Conservation (phyloP, 306 rosid genomes). For the Prunus armeniaca region DNA sequence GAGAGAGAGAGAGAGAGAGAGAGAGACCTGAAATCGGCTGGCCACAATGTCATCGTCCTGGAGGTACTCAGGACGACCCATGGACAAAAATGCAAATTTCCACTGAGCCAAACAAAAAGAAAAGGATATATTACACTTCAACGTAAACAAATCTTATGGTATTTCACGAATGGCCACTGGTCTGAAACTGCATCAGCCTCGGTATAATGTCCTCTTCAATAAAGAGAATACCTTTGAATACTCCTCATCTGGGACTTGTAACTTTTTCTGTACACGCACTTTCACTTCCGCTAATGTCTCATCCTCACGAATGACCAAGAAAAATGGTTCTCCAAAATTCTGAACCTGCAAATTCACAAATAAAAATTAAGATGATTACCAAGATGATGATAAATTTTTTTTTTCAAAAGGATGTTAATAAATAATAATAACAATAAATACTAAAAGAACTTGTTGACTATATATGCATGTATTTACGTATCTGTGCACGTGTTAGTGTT, state of each 20-base stretch:
- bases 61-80: slow-evolving; percentile 84
- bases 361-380: neutral
- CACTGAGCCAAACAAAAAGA: slow-evolving; percentile 40
- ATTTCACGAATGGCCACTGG: neutral
- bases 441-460: neutral
- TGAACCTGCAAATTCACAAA: slow-evolving; percentile 51
- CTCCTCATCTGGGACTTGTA: slow-evolving; percentile 79
- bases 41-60: slow-evolving; percentile 64
- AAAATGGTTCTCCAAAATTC: slow-evolving; percentile 86
- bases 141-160: neutral
- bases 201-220: neutral
- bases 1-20: neutral
- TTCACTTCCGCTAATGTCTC: slow-evolving; percentile 78
- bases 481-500: too few species aligned
- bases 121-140: neutral
- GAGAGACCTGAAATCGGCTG: slow-evolving; percentile 67
- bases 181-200: neutral
- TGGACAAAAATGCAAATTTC: slow-evolving; percentile 80
- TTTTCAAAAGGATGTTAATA: too few species aligned
- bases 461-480: too few species aligned
- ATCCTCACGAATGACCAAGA: slow-evolving; percentile 67
- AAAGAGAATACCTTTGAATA: slow-evolving; percentile 54
- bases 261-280: slow-evolving; percentile 68
- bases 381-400: neutral
- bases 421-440: neutral